Base-by-base conservation (phyloP, 2,329 filamentous ascomycete genomes). In the Talaromyces funiculosus region DNA sequence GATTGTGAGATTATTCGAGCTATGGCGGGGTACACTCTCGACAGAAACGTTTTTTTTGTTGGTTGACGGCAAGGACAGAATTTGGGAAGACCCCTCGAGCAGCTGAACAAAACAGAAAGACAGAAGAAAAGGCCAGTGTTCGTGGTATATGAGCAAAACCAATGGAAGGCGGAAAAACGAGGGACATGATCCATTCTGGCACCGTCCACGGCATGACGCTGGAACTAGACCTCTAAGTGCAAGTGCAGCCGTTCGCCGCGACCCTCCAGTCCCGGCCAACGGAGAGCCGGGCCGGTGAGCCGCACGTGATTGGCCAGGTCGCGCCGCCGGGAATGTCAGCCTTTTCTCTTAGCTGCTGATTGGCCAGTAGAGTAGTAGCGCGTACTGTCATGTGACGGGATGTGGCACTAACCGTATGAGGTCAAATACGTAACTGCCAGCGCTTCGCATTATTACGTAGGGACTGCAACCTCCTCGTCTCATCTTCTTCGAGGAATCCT, bases 171-270 rank as follows among this genome's bases (percentile, higher is more conserved):
- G n/a, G 55, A 22, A 38, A 57, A 45, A 40, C 18, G 53, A 45
- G 43, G 26, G 37, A 51, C 29, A 51, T 18, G 51, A 43, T 60
- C 55, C 60, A 57, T 53, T 51, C 29, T 54, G 16, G n/a, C 22
- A 38, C 51, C 31, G 33, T 54, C 33, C 35, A 29, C 51, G 33
- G 22, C 43, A 57, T 60, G 61, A 59, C 40, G 57, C 26, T 37
- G 33, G 40, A 33, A 35, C 70, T 67, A 70, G 67, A 64, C 69
- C 71, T 65, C 69, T 73, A 72, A 74, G 71, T 70, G 71, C 72
- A 71, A 67, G 71, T 68, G 62, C 65, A 65, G 63, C 63, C 62
- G 66, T 49, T 65, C 43, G 18, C 35, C 49, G 38, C 38, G 18
- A 20, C 20, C 14, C n/a, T 42, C 51, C 49, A 14, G 16, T 10